These are phyloP conservation scores for Gelatoporia subvermispora DNA, from an alignment of 768 basidiomycete species.

Conservation along the genomic window DNA sequence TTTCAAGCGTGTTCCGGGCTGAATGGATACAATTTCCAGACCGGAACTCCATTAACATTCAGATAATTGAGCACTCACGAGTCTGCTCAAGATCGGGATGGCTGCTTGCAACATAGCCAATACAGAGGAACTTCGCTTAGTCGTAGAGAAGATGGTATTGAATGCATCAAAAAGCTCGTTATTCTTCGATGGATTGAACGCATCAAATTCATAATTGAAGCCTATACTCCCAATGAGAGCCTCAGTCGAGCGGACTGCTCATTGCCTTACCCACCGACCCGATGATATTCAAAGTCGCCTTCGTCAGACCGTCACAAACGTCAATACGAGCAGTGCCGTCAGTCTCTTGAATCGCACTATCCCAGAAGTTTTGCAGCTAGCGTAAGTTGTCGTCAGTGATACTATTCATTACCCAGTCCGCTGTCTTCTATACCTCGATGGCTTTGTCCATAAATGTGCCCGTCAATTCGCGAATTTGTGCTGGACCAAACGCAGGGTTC, in stretches of 20 bases:
- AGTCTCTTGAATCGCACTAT: conserved; percentile 23
- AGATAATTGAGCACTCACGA: conserved; percentile 2
- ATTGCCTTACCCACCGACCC: conserved; percentile 3
- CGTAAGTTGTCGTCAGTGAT: no score
- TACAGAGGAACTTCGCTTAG: background rate
- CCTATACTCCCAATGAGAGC: conserved; percentile 13
- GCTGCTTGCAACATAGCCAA: background rate
- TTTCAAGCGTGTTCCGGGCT: conserved; percentile 9
- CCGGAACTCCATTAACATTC: background rate
- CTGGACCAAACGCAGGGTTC: conserved; percentile 66
- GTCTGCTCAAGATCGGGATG: conserved; percentile 16
- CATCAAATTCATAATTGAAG: conserved; percentile 30
- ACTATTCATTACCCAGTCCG: background rate
- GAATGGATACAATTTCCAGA: background rate
- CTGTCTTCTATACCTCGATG: conserved; percentile 30
- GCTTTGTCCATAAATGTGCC: conserved; percentile 55
- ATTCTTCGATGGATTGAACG: conserved; percentile 18
- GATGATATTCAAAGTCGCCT: conserved; percentile 11
- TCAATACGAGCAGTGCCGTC: conserved; percentile 21
- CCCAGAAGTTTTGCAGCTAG: conserved; percentile 9
- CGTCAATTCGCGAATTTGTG: conserved; percentile 54
- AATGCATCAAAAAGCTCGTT: conserved; percentile 30
- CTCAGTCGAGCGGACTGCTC: background rate
- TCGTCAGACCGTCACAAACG: conserved; percentile 28
- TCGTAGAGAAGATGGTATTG: conserved; percentile 15